These are phyloP conservation scores for Curvularia hawaiiensis DNA, from an alignment of 2,329 filamentous ascomycete species.

Conservation along the genomic window DNA sequence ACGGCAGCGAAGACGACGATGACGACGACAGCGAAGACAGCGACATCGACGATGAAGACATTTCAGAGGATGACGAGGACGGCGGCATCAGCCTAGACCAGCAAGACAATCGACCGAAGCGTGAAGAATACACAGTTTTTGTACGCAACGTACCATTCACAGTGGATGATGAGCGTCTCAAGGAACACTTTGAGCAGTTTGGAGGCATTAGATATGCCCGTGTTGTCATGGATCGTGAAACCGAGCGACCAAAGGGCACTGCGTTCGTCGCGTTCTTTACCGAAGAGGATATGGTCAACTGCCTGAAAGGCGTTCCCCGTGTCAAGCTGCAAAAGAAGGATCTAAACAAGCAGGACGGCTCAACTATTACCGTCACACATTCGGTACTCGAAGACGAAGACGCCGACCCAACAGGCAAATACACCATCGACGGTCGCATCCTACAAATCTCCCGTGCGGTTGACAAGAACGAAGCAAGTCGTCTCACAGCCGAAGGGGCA, in stretches of 20 bases:
- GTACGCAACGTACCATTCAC: conserved; percentile 94
- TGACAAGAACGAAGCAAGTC: conserved; percentile 77
- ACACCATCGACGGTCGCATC: conserved; percentile 88
- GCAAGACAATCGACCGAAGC: conserved; percentile 45
- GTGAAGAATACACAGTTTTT: conserved; percentile 82
- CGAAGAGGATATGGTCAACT: conserved; percentile 73
- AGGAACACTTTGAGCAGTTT: conserved; percentile 86
- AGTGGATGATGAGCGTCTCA: conserved; percentile 78
- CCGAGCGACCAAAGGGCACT: conserved; percentile 86
- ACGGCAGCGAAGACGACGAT: conserved; percentile 42
- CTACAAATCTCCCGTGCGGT: conserved; percentile 86
- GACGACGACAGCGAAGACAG: conserved; percentile 49
- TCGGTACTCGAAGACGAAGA: conserved; percentile 89
- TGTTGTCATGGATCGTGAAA: conserved; percentile 84
- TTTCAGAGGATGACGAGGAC: conserved; percentile 51
- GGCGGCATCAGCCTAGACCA: conserved; percentile 30
- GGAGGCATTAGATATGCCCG: conserved; percentile 89
- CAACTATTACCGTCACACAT: conserved; percentile 52
- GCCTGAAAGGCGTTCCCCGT: conserved; percentile 73
- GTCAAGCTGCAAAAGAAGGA: conserved; percentile 47
- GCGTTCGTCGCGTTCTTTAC: conserved; percentile 94
- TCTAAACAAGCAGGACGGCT: conserved; percentile 42
- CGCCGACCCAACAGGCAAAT: conserved; percentile 79
- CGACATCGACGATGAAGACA: conserved; percentile 45
- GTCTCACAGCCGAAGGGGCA: conserved; percentile 72